Evolutionary conservation across 1,139 yeast species (phyloP), one percentile per base, ranked within the genome.

Genomic region (Zygosaccharomyces sapae): DNA sequence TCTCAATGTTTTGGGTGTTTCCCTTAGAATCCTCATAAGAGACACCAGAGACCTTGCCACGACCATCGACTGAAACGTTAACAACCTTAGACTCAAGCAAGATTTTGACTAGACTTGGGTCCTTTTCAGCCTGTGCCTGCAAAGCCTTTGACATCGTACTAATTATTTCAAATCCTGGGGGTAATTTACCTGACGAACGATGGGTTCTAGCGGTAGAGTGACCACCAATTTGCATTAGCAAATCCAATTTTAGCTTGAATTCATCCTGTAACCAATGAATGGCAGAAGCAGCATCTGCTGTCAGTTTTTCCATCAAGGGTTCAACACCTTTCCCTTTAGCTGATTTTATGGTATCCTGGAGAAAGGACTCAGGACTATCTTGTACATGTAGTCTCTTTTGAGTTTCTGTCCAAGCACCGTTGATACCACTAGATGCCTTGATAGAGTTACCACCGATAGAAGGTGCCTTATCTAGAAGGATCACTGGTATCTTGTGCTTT

Each of bases 361-460:
- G 77, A 61, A 86, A 86, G 47, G 71, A 70, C 31, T 77, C 78
- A 1, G 77, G 77, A 2, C 81, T 70, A 59, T 86, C 95, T 24
- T 55, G 45, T 37, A 83, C 75, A 4, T 71, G 63, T 35, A 74
- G 66, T 22, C 69, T 59, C 19, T 72, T 68, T 61, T 86, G 92
- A 1, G 88, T 77, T 16, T 76, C 62, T 0, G 94, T 82, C 33
- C 75, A 70, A 0, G 87, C 81, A 16, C 92, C 95, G 63, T 84
- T 86, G 56, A 86, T 86, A 20, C 95, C 95, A 18, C 87, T 80
- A 0, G 90, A 83, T 1, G 95, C 95, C 63, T 84, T 83, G 24
- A 86, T 81, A 34, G 90, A 82, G 61, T 85, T 86, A 3, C 95
- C 95, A 48, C 90, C 86, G 36, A 83, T 70, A 55, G 78, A 77